Percentiles rank a stretch among this genome's conserved stretches.
These are phyloP conservation scores for Teunomyces kruisii DNA, from an alignment of 805 yeast genomes.

Conservation along the genomic window DNA sequence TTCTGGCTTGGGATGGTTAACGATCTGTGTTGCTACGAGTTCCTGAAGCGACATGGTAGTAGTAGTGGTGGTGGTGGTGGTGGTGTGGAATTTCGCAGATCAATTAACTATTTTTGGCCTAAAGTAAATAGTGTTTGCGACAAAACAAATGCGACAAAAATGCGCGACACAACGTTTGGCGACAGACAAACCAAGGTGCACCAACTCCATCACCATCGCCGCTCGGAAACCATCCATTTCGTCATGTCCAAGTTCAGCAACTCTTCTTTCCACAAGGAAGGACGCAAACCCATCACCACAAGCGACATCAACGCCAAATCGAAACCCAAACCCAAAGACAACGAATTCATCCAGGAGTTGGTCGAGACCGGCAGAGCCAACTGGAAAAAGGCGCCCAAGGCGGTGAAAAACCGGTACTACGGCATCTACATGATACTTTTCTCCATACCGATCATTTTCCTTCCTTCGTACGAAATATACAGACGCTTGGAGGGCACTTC, in stretches of 20 bases:
- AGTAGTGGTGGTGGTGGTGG: background rate
- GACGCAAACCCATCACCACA: conserved; percentile 10
- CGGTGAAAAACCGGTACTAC: conserved; percentile 33
- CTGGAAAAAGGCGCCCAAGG: conserved; percentile 45
- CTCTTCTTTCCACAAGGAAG: conserved; percentile 33
- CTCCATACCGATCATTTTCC: conserved; percentile 36
- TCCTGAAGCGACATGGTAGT: conserved; percentile 9
- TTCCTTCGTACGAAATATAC: conserved; percentile 35
- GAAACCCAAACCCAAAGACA: conserved; percentile 15
- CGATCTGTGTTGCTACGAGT: background rate
- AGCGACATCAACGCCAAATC: conserved; percentile 8
- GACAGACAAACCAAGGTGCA: background rate
- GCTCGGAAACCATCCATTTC: background rate
- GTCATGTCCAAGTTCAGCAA: conserved; percentile 20
- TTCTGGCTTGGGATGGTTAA: conserved; percentile 46
- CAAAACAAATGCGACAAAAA: background rate
- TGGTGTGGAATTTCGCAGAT: background rate
- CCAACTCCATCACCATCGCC: background rate
- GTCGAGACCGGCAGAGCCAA: conserved; percentile 41
- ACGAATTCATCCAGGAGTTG: conserved; percentile 36
- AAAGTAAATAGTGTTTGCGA: background rate
- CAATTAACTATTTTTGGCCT: background rate
- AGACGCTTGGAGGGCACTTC: conserved; percentile 40
- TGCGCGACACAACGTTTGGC: background rate
- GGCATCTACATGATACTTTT: conserved; percentile 39